These are phyloP conservation scores for Starmerella bombicola DNA, from an alignment of 805 yeast genomes.

Conservation along the genomic window DNA sequence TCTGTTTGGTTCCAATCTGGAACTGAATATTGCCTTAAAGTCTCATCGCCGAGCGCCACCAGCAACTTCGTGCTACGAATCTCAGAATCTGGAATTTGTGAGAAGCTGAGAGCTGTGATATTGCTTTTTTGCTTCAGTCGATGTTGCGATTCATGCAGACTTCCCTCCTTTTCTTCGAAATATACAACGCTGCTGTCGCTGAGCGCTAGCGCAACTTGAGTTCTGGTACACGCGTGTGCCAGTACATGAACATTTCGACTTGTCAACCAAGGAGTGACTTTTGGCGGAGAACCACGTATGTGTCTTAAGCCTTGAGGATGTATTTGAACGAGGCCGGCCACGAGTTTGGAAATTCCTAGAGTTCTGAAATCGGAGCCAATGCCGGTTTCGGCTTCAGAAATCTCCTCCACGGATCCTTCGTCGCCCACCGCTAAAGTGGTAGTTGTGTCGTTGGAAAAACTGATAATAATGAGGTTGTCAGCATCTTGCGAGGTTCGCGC, in stretches of 20 bases:
- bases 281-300: constrained; percentile 25
- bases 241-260: constrained; percentile 61
- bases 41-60: constrained; percentile 58
- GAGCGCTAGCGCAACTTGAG: constrained; percentile 59
- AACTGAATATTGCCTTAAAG: constrained; percentile 40
- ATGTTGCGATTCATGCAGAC: constrained; percentile 58
- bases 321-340: constrained; percentile 58
- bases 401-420: constrained; percentile 50
- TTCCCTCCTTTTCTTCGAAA: constrained; percentile 64
- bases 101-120: constrained; percentile 35
- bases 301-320: constrained; percentile 60
- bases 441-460: constrained; percentile 54
- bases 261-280: constrained; percentile 63
- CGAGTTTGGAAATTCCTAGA: constrained; percentile 56
- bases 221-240: constrained; percentile 47
- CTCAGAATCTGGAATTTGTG: constrained; percentile 32
- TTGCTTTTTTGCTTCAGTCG: constrained; percentile 36
- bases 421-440: constrained; percentile 65
- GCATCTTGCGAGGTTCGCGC: constrained; percentile 35
- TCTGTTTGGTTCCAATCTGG: constrained; percentile 4
- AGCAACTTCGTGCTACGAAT: constrained; percentile 47
- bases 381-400: constrained; percentile 42
- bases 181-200: constrained; percentile 67
- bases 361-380: constrained; percentile 49
- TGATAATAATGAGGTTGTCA: constrained; percentile 54